These are phyloP conservation scores for Allantophomopsis cytisporea DNA, from an alignment of 2,329 filamentous ascomycete genomes.

Conservation along the genomic window DNA sequence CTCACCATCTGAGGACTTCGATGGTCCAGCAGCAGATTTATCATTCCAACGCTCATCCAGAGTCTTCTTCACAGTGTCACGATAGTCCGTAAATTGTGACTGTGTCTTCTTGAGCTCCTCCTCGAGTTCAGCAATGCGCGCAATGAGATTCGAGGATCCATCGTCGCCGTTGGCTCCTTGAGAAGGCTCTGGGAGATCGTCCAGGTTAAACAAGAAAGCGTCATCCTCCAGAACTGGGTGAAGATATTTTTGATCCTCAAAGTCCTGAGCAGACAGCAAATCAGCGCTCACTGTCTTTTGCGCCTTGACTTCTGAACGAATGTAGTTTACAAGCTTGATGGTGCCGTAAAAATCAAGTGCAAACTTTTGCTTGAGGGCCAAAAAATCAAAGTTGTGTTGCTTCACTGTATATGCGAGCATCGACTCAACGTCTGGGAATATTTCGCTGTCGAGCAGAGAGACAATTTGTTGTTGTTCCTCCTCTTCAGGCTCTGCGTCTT, in stretches of 20 bases:
- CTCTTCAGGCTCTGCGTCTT: slow-evolving; percentile 47
- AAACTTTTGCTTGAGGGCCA: slow-evolving; percentile 39
- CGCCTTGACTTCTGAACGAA: slow-evolving; percentile 30
- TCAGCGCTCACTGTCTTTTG: slow-evolving; percentile 27
- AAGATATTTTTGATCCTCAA: slow-evolving; percentile 70
- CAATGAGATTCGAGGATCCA: slow-evolving; percentile 12
- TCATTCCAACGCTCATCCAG: slow-evolving; percentile 23
- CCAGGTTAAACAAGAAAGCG: slow-evolving; percentile 73
- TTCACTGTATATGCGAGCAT: slow-evolving; percentile 60
- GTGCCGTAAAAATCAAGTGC: slow-evolving; percentile 59
- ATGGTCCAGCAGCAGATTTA: slow-evolving; percentile 23
- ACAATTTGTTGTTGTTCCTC: slow-evolving; percentile 47
- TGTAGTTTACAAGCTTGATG: slow-evolving; percentile 64
- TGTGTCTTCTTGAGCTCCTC: slow-evolving; percentile 22
- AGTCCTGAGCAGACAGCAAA: slow-evolving; percentile 39
- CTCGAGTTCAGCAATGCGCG: slow-evolving; percentile 22
- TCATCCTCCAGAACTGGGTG: slow-evolving; percentile 83
- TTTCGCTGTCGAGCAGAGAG: slow-evolving; percentile 53
- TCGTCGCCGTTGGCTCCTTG: slow-evolving; percentile 15
- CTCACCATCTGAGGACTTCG: slow-evolving; percentile 33
- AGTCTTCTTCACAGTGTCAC: slow-evolving; percentile 22
- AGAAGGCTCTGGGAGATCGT: slow-evolving; percentile 50
- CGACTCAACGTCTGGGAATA: slow-evolving; percentile 46
- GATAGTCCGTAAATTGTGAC: slow-evolving; percentile 24
- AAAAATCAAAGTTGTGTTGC: slow-evolving; percentile 53